Conservation (phyloP, 345 rosid genomes). For the Clarkia xantiana region DNA sequence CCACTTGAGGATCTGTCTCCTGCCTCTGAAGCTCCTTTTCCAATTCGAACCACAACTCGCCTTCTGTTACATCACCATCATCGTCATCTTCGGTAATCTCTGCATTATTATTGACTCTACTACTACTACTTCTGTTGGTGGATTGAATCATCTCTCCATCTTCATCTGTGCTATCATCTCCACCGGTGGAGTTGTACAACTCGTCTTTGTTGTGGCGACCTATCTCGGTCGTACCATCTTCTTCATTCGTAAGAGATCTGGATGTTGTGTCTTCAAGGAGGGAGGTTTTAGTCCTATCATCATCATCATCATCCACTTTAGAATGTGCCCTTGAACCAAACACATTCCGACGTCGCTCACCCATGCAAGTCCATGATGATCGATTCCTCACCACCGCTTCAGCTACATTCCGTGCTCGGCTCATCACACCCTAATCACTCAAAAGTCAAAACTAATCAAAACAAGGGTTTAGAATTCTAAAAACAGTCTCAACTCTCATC, state of each 20-base stretch:
- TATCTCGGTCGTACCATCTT: no score
- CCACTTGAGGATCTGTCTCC: conserved; percentile 34
- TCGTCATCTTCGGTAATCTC: conserved; percentile 35
- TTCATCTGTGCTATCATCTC: conserved; percentile 38
- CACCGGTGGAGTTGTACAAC: conserved; percentile 25
- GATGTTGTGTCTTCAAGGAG: conserved; percentile 30
- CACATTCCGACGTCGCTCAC: no score
- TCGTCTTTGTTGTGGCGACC: conserved; percentile 16
- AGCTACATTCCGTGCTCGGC: conserved; percentile 85
- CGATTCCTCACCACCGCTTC: conserved; percentile 80
- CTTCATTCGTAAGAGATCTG: conserved; percentile 26
- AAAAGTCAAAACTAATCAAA: conserved; percentile 1
- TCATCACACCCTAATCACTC: conserved; percentile 61
- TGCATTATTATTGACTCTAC: no score
- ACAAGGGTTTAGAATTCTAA: no score
- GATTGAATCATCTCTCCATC: conserved; percentile 46
- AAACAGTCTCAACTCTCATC: no score
- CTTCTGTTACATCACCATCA: conserved; percentile 47
- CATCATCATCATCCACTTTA: conserved; percentile 18
- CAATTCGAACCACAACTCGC: conserved; percentile 78
- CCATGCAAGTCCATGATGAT: conserved; percentile 86
- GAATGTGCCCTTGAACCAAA: no score
- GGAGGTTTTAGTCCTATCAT: no score
- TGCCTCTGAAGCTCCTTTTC: conserved; percentile 73
- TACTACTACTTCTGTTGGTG: conserved; percentile 8